Evolutionary conservation across 352 stramenopile genomes (phyloP), one percentile per base, ranked within the genome.

Genomic region (Phytophthora pinifolia): DNA sequence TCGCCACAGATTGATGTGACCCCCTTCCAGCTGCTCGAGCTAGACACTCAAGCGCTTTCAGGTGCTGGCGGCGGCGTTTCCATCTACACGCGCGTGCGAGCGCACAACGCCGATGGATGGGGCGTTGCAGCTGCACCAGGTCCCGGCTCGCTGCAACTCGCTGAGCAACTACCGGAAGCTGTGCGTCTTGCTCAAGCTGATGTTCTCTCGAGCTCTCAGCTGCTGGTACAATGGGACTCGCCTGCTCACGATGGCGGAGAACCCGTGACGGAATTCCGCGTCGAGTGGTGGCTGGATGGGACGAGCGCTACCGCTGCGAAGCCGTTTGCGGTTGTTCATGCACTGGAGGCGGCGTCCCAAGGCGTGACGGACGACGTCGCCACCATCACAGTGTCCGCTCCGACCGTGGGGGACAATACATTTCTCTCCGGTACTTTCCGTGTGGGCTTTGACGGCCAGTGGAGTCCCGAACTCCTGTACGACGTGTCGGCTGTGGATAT

Each of bases 401-500:
- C 85, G 7, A 82, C 54, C 0, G 48, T 64, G 2, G 79, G 80
- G 4, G 14, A 66, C 1, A 69, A 78, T 20, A 75, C 45, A 10
- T 82, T 67, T 45, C 50, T 93, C 0, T 71, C 67, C 1, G 85
- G 85, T 3, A 89, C 87, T 17, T 99, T 98, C 71, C 85, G 83
- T 4, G 64, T 99, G 15, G 73, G 66, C 1, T 98, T 96, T 62
- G 85, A 90, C 46, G 83, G 79, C 9, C 77, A 96, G 33, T 91
- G 74, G 52, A 98, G 86, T 3, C 65, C 69, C 15, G 85, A 97
- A 54, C 60, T 99, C 13, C 67, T 72, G 30, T 87, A 86, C 61
- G 88, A 98, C 63, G 71, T 86, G 18, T 96, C 85, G 5, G 92
- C 89, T 7, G 60, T 82, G 9, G 73, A 83, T 10, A 86, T 99